These are phyloP conservation scores for Magnaporthiopsis rhizophila DNA, from an alignment of 2,329 filamentous ascomycete genomes.

Conservation along the genomic window DNA sequence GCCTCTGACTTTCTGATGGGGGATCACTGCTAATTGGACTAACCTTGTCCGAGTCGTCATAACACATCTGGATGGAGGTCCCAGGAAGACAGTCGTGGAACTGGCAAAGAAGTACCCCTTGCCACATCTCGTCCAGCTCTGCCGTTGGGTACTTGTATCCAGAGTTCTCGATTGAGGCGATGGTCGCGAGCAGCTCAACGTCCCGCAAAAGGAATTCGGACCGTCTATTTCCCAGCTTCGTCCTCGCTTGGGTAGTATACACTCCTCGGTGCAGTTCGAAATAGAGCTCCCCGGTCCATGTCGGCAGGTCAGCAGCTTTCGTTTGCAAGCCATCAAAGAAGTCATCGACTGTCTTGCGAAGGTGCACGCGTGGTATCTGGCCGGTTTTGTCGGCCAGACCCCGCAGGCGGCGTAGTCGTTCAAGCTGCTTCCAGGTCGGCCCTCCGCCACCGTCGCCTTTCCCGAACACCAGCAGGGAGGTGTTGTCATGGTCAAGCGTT, in stretches of 20 bases:
- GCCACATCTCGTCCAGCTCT: constrained; percentile 61
- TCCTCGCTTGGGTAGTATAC: constrained; percentile 62
- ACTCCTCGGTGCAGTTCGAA: constrained; percentile 62
- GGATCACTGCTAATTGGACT: constrained; percentile 10
- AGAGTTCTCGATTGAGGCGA: constrained; percentile 46
- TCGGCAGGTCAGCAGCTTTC: constrained; percentile 52
- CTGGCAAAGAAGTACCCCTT: constrained; percentile 56
- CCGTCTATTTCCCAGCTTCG: constrained; percentile 58
- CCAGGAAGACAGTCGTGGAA: constrained; percentile 64
- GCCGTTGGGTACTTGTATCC: constrained; percentile 58
- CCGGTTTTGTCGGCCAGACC: constrained; percentile 53
- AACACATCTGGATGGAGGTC: constrained; percentile 62
- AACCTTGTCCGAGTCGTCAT: constrained; percentile 56
- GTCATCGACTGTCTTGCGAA: constrained; percentile 57
- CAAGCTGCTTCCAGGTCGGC: constrained; percentile 56
- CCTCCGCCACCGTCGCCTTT: constrained; percentile 63
- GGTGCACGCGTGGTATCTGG: constrained; percentile 51
- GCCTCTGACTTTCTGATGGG: neutral
- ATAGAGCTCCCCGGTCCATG: constrained; percentile 64
- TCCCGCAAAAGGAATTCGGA: constrained; percentile 58
- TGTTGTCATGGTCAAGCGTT: constrained; percentile 57
- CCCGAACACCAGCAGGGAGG: constrained; percentile 49
- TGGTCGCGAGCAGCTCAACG: constrained; percentile 54
- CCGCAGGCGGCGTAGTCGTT: constrained; percentile 58
- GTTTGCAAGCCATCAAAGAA: constrained; percentile 56